Base-by-base conservation (phyloP, 805 yeast species). In the Wickerhamiella shivajii region DNA sequence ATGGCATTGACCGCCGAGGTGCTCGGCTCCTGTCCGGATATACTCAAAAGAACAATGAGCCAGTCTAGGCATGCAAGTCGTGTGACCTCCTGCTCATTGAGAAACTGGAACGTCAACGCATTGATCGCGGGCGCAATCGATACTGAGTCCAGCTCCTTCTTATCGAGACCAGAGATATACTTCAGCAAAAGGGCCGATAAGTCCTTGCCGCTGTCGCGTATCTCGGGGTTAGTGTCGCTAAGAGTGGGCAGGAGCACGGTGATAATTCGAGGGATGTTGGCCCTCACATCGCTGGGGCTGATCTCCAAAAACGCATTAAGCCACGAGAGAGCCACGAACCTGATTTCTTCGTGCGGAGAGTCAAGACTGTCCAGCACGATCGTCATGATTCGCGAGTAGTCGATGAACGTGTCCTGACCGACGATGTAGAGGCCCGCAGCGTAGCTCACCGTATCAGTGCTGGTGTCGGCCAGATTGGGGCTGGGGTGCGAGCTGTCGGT, bases 61-160 rank as follows among this genome's bases (percentile, higher is more conserved):
- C 98, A 90, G 42, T 85, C 93, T 22, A 90, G 59, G 16, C 90
- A 75, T 0, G 92, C 81, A 21, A 83, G 65, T 38, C 90, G 66
- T 0, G 95, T 78, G 18, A 74, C 71, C 40, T 83, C 93, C 44
- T 79, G 75, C 34, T 77, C 81, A 42, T 71, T 74, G 38, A 71
- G 56, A 40, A 78, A 73, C 49, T 84, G 93, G 25, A 71, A 51
- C 3, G 81, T 74, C 36, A 87, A 62, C 4, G 77, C 74, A 38
- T 74, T 73, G 25, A 84, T 72, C 1, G 83, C 73, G 5, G 77
- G 58, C 0, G 71, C 58, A 40, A 71, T 67, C 5, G 32, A 20
- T 25, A 29, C 22, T n/a, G 34, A 25, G 45, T 71, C 72, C 10
- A 68, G 45, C 31, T 50, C 36, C 17, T 39, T 37, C 12, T 35